These are phyloP conservation scores for Pythium inflatum DNA, from an alignment of 352 stramenopile genomes.

Conservation along the genomic window DNA sequence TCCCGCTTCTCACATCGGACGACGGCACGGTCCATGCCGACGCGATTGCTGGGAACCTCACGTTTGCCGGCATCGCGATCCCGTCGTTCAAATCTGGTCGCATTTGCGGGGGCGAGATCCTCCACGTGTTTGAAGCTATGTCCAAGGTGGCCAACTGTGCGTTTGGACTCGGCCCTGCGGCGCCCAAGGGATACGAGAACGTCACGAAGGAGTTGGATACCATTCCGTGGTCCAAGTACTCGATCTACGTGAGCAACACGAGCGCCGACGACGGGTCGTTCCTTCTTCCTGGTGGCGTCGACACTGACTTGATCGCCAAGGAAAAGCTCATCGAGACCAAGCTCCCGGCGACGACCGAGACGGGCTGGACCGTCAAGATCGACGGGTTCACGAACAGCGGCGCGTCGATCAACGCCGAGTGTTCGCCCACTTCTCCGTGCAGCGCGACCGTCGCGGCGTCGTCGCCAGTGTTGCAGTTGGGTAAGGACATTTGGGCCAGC, in stretches of 20 bases:
- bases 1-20: background rate
- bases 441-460: background rate
- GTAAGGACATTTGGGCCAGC: background rate
- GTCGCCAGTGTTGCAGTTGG: conserved; percentile 9
- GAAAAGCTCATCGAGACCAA: background rate
- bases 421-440: background rate
- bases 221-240: conserved; percentile 26
- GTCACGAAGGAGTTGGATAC: background rate
- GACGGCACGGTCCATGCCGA: background rate
- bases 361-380: conserved; percentile 1
- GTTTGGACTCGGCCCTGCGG: conserved; percentile 6
- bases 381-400: background rate
- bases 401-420: conserved; percentile 2
- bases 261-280: conserved; percentile 3
- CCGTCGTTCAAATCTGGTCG: conserved; percentile 6
- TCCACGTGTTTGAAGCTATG: background rate
- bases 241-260: conserved; percentile 9
- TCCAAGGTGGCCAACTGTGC: background rate
- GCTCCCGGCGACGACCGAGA: background rate
- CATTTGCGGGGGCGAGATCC: background rate
- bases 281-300: background rate
- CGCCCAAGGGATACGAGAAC: background rate
- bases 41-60: conserved; percentile 2
- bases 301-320: background rate
- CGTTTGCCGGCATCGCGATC: conserved; percentile 5